phyloP scores from a whole-genome alignment of 208 protist genomes.

The Leishmania mexicana region DNA sequence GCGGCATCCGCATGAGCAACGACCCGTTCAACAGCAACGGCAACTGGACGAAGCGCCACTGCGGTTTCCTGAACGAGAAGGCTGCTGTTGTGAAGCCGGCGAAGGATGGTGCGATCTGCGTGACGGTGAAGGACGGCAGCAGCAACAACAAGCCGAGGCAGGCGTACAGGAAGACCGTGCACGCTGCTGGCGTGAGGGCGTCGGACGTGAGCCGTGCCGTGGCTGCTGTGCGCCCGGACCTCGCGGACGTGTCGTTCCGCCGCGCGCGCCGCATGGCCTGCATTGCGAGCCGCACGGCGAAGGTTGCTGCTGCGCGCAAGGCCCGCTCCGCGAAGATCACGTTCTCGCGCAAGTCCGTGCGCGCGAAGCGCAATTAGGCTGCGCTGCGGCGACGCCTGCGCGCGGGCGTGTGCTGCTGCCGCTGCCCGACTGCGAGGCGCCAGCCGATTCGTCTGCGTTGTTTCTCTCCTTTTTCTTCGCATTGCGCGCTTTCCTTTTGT shows the following conservation, averaged over 20 bases:
- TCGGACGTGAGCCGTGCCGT: conserved; percentile 70
- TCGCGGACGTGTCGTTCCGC: conserved; percentile 78
- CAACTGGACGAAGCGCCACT: conserved; percentile 88
- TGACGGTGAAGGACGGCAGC: conserved; percentile 77
- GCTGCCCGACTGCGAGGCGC: background rate
- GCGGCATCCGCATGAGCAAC: conserved; percentile 68
- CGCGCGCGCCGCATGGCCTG: conserved; percentile 75
- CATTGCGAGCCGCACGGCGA: conserved; percentile 60
- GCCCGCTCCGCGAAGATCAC: conserved; percentile 70
- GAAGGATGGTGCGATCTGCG: conserved; percentile 68
- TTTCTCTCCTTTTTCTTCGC: conserved; percentile 1
- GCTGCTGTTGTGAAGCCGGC: conserved; percentile 77
- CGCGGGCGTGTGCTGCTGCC: background rate
- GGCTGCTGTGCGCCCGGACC: conserved; percentile 82
- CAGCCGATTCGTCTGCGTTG: conserved; percentile 2
- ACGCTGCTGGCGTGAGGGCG: conserved; percentile 74
- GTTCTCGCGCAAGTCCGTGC: conserved; percentile 79
- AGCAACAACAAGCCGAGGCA: conserved; percentile 81
- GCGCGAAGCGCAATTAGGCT: conserved; percentile 63
- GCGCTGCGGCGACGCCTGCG: background rate
- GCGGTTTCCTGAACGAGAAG: conserved; percentile 78
- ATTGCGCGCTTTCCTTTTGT: no score
- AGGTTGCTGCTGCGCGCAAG: conserved; percentile 79
- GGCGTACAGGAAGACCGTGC: conserved; percentile 71
- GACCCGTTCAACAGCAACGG: conserved; percentile 91